These are phyloP conservation scores for Phaffia australis DNA, from an alignment of 768 basidiomycete species.

Conservation along the genomic window DNA sequence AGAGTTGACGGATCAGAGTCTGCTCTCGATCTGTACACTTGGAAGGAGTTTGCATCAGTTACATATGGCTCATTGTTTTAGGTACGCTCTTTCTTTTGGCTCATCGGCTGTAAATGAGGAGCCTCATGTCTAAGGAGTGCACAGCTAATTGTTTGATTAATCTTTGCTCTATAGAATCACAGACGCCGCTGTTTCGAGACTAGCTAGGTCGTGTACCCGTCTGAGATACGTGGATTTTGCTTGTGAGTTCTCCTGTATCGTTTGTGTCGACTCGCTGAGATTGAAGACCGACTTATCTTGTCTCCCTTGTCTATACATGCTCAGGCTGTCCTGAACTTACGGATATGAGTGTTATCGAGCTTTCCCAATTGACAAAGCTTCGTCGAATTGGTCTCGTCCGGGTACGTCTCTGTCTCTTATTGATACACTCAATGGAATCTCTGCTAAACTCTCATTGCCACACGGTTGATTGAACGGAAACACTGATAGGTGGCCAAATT, in stretches of 20 bases:
- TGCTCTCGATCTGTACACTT: conserved; percentile 71
- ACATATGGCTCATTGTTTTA: conserved; percentile 75
- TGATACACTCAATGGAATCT: too few species aligned
- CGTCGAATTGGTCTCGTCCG: conserved; percentile 90
- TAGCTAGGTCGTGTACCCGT: conserved; percentile 78
- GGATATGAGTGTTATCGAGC: conserved; percentile 86
- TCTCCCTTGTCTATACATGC: neutral
- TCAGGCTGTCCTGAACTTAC: conserved; percentile 75
- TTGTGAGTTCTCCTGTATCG: conserved; percentile 48
- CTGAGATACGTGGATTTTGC: conserved; percentile 93
- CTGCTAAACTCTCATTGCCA: too few species aligned
- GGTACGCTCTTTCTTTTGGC: conserved; percentile 34
- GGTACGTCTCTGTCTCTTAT: conserved; percentile 36
- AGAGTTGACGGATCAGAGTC: conserved; percentile 64
- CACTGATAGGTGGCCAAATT: conserved; percentile 53
- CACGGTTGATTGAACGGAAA: neutral
- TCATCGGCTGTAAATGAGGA: neutral
- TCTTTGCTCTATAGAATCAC: conserved; percentile 51
- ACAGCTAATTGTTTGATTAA: neutral
- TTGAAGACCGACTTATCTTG: too few species aligned
- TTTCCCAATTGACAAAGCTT: conserved; percentile 73
- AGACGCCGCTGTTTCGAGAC: conserved; percentile 68
- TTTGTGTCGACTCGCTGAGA: conserved; percentile 6
- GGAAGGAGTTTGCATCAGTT: conserved; percentile 91
- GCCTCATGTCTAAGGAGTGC: neutral